These are phyloP conservation scores for Cystobasidium tubakii DNA, from an alignment of 768 basidiomycete species.

Conservation along the genomic window DNA sequence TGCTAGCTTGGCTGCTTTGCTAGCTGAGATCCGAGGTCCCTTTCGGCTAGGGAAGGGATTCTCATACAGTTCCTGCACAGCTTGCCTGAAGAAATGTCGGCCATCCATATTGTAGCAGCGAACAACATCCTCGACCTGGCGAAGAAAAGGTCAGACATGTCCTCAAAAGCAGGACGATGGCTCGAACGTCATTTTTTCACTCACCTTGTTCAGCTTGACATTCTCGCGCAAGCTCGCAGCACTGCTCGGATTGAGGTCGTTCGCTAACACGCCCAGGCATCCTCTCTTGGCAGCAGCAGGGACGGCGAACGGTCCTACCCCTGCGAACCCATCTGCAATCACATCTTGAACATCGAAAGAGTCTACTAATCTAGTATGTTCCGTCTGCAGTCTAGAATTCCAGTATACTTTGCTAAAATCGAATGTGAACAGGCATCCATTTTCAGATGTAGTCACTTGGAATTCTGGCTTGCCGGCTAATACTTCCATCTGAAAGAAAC, in stretches of 20 bases:
- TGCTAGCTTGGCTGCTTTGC: constrained; percentile 22
- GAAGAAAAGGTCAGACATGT: constrained; percentile 5
- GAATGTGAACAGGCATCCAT: constrained; percentile 78
- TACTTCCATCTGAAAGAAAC: constrained; percentile 94
- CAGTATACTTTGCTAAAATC: constrained; percentile 95
- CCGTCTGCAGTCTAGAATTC: constrained; percentile 90
- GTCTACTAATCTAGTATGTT: constrained; percentile 78
- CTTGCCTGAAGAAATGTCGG: constrained; percentile 68
- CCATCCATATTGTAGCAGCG: constrained; percentile 77
- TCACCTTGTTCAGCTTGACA: constrained; percentile 67
- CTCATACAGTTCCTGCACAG: constrained; percentile 56
- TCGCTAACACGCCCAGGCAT: constrained; percentile 65
- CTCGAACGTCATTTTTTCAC: constrained; percentile 43
- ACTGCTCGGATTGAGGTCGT: constrained; percentile 88
- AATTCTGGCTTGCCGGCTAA: constrained; percentile 84
- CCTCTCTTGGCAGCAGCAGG: constrained; percentile 82
- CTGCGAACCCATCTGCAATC: constrained; percentile 89
- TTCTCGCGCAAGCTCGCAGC: constrained; percentile 70
- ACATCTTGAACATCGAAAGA: constrained; percentile 67
- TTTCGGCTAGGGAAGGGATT: constrained; percentile 58
- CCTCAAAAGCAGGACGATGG: neutral
- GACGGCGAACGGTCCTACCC: constrained; percentile 91
- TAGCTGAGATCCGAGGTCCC: constrained; percentile 1
- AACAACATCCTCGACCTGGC: constrained; percentile 67
- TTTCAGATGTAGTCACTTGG: constrained; percentile 78